Percentiles rank a stretch among this genome's conserved stretches.
Evolutionary conservation across 2,329 filamentous ascomycete genomes (phyloP).

Genomic region (Daldinia sp.): DNA sequence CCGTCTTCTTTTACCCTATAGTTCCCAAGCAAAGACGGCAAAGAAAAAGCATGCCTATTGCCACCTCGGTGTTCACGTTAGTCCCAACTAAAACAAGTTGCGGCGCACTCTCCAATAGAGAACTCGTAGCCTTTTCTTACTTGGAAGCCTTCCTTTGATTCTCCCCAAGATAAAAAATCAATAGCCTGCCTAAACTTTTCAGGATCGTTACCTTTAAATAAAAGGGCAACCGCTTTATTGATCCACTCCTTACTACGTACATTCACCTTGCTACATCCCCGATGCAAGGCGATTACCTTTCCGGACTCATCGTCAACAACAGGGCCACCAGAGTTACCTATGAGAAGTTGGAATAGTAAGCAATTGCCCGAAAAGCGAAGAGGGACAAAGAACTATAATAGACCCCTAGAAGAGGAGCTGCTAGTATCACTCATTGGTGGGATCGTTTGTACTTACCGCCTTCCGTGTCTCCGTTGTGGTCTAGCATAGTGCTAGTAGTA

Average conservation of each 20-base stretch:
- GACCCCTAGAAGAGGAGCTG: not conserved
- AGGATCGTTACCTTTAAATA: not conserved
- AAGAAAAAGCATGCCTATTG: no score
- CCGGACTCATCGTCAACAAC: not conserved
- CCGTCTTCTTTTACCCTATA: not conserved
- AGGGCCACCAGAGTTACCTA: not conserved
- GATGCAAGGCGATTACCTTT: not conserved
- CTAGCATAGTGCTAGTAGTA: not conserved
- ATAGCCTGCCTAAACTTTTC: not conserved
- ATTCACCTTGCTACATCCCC: not conserved
- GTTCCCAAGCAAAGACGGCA: not conserved
- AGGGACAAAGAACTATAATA: not conserved
- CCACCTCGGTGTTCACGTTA: not conserved
- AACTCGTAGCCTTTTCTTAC: not conserved
- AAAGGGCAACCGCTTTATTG: not conserved
- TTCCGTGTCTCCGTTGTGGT: not conserved
- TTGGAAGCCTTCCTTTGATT: no score
- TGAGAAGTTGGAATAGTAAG: not conserved
- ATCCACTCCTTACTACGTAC: not conserved
- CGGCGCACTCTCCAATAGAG: not conserved
- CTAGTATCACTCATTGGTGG: not conserved
- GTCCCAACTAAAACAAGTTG: not conserved
- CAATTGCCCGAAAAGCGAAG: not conserved
- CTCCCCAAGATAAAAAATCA: not conserved
- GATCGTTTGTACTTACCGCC: not conserved